Base-by-base conservation (phyloP, 495 filamentous ascomycete genomes). In the Penicillium parvum region DNA sequence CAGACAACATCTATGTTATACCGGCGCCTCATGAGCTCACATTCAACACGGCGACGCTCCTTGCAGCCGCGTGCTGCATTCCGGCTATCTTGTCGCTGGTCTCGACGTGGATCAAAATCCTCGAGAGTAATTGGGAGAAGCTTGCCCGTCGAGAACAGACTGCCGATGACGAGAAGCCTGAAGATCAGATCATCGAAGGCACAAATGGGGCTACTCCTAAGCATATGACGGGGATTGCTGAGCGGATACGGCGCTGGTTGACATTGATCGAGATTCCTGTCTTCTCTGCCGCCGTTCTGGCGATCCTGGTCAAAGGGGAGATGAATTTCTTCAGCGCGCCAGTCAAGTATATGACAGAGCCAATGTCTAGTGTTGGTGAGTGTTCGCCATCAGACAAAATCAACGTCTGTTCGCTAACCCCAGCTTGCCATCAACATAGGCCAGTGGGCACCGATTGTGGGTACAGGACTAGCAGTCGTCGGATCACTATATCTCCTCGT, bases 61-160 rank as follows among this genome's bases (percentile, higher is more conserved):
- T 83, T 1, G 71, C 78, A 2, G 77, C 77, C 19, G 78, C 69
- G 12, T 81, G 76, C 48, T 81, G 75, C 41, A 68, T 83, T 20
- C 78, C 78, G 0, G 75, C 75, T 8, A 69, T 81, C 19, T 61
- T 83, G 1, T 76, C 73, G 3, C 61, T 79, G 14, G 60, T 71
- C n/a, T 75, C 68, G 0, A 83, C 68, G 59, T 78, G 69, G 72
- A 73, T 77, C 37, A 80, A 78, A 47, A 81, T 82, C 16, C 60
- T 79, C 3, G 70, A 77, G 45, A 66, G 71, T 11, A 79, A 80
- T 40, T 77, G 73, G 73, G 43, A 58, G 23, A 73, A 65, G 38
- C 45, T 59, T 10, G 57, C 52, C 5, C 66, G 63, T 30, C 63
- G 65, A 2, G 47, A 45, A n/a, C 48, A 52, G 43, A 3, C 17